Evolutionary conservation across 2,329 filamentous ascomycete species (phyloP), one percentile per base, ranked within the genome.

Genomic region (Achaetomium macrosporum): DNA sequence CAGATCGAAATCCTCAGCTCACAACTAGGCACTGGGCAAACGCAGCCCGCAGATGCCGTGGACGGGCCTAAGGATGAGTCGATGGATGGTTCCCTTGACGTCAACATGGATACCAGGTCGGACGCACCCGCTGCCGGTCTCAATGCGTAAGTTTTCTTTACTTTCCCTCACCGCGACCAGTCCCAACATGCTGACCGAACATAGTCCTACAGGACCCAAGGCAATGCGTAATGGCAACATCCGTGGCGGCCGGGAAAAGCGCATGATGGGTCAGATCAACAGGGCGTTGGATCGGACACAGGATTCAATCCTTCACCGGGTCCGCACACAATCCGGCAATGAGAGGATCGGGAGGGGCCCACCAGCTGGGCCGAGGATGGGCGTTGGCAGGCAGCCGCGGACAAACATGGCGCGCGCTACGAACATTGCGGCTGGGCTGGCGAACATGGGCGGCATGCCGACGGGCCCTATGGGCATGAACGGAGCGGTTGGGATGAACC

Each of bases 151-250:
- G 83, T 42, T 20, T 53, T 47, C 47, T 13, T 16, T 16, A 3
- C 10, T 13, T 29, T 25, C 3, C n/a, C n/a, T n/a, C 20, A 11
- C n/a, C 5, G 11, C 15, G 25, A 19, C 35, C 12, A 16, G 50
- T 48, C 35, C 35, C 50, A 47, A n/a, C 54, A 37, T 59, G 65
- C 74, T 80, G 70, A 81, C 72, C 52, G 39, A 40, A 31, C 30
- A 55, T 64, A 96, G 92, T 65, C 93, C 93, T 10, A 97, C 90
- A 47, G 93, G 92, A 52, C 93, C 93, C 16, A 93, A 91, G 68
- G 90, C 91, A 33, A 96, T 97, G 90, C 87, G 93, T 65, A 89
- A 87, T 67, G 82, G 82, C 48, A 81, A 74, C 62, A 66, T 67
- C 50, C 66, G 76, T 61, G 76, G 77, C 51, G 78, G 82, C 50